Evolutionary conservation across 1,139 yeast genomes (phyloP), one percentile per base, ranked within the genome.

Genomic region (Scheffersomyces insectosa): DNA sequence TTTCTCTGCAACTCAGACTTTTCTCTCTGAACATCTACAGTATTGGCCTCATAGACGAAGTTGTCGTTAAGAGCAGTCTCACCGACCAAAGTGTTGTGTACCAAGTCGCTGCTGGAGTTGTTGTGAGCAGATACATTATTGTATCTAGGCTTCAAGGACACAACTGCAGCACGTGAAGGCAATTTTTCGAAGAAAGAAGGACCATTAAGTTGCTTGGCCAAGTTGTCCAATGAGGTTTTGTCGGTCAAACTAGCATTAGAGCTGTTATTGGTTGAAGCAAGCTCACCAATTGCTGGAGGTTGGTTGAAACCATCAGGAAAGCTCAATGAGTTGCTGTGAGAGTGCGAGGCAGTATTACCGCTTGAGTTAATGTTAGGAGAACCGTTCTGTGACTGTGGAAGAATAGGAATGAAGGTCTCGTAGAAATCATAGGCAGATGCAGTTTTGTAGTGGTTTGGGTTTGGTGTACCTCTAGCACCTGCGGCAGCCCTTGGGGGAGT

Each of bases 401-500:
- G 47, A 8, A 72, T 66, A 4, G 79, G 79, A 41, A 74, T 72
- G 45, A 74, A 65, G 3, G 70, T 49, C 41, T 74, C 77, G 55
- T 73, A 74, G 49, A 73, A 72, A 45, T 71, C 77, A 53, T 71
- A 72, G 14, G 72, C 57, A 11, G 72, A 63, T 14, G 63, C 59
- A 8, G 62, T 51, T 33, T 54, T 56, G 20, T 58, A 47, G 37
- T 50, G 56, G 28, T 16, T 31, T 27, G 23, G 16, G 33, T 25
- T 13, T 27, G 33, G 32, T 13, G 15, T 6, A 38, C 29, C 28
- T 42, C 35, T 31, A 30, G 27, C 10, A 42, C 46, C 9, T 39
- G 43, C n/a, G 38, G 40, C 15, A 36, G 29, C 38, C 20, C 42
- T 41, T 33, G 42, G 35, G 5, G 44, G 41, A 8, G 36, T 25